phyloP scores from a whole-genome alignment of 2,329 filamentous ascomycete species.

The Monilinia aucupariae region DNA sequence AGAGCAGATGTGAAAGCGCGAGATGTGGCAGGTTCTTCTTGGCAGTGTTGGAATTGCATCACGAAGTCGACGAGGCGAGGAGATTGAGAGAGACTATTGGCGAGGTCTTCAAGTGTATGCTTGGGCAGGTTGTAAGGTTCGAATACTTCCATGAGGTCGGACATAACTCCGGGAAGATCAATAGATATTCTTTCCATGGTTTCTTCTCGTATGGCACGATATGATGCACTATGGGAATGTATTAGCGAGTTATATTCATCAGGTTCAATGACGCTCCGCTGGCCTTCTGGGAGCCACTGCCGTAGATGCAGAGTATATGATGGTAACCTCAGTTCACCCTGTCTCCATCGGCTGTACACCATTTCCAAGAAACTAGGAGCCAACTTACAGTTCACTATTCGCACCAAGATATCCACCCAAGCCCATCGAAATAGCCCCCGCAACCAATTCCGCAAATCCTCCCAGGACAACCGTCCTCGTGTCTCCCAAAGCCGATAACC shows the following conservation, averaged over 20 bases:
- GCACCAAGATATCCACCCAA: slow-evolving; percentile 55
- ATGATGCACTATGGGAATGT: slow-evolving; percentile 30
- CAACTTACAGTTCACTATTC: slow-evolving; percentile 39
- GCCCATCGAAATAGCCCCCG: slow-evolving; percentile 58
- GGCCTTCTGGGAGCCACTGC: not conserved
- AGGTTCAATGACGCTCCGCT: not conserved
- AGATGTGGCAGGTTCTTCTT: slow-evolving; percentile 31
- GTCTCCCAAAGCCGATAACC: slow-evolving; percentile 45
- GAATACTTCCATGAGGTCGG: slow-evolving; percentile 36
- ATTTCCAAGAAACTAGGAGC: not conserved
- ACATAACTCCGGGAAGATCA: slow-evolving; percentile 28
- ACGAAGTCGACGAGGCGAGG: slow-evolving; percentile 39
- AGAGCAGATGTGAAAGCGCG: slow-evolving; percentile 41
- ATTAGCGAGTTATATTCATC: slow-evolving; percentile 21
- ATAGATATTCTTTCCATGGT: slow-evolving; percentile 28
- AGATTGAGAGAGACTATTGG: slow-evolving; percentile 33
- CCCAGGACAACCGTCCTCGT: slow-evolving; percentile 52
- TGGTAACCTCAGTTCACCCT: not conserved
- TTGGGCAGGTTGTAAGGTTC: slow-evolving; percentile 34
- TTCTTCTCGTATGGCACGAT: slow-evolving; percentile 30
- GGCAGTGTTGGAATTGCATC: slow-evolving; percentile 36
- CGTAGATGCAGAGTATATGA: not conserved
- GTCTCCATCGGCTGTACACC: too few relatives aligned
- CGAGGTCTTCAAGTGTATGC: slow-evolving; percentile 33
- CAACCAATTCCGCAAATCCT: slow-evolving; percentile 55